Base-by-base conservation (phyloP, 2,329 filamentous ascomycete genomes). In the Colletotrichum cereale region DNA sequence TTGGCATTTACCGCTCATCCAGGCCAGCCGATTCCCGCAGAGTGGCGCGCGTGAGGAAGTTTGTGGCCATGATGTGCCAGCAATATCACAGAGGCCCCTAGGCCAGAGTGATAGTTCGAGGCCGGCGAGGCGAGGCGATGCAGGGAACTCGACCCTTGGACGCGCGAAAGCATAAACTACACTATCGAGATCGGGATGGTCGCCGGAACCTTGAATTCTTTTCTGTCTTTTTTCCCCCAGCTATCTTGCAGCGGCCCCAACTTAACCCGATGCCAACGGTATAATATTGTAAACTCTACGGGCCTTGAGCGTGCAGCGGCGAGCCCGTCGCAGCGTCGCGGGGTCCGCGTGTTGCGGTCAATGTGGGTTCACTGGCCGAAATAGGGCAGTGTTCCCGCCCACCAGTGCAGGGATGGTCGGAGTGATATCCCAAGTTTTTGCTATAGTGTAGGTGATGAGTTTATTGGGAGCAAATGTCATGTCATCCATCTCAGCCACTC, bases 401-500 rank as follows among this genome's bases (percentile, higher is more conserved):
- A 44, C 34, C 44, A 12, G n/a, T 44, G 44, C 60, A 50, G 8
- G 60, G 42, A 48, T 62, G 31, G 36, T 11, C n/a, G 12, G 24
- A 16, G 42, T 38, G 42, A 18, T n/a, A 42, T 42, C 40, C 7
- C 40, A 21, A 42, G 40, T 21, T 7, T 21, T 26, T 29, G 40
- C 31, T n/a, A n/a, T n/a, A n/a, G n/a, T n/a, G n/a, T n/a, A n/a
- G 44, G 40, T 11, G 26, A 47, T 16, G 40, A n/a, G 29, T 14
- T 16, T n/a, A 12, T 34, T 48, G 26, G 40, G 29, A 12, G 12
- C 26, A 7, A 29, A 67, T 63, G 29, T 16, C 58, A 50, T 62
- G 48, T 31, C 58, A 50, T 64, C 50, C 50, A 24, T 56, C 36
- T 31, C 38, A 63, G 66, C 58, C 66, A 63, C 48, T 56, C 29